A percentile compares a stretch with the other conserved stretches of the same genome.
Evolutionary conservation across 2,329 filamentous ascomycete genomes (phyloP).

Genomic region (Cladosporium sp.): DNA sequence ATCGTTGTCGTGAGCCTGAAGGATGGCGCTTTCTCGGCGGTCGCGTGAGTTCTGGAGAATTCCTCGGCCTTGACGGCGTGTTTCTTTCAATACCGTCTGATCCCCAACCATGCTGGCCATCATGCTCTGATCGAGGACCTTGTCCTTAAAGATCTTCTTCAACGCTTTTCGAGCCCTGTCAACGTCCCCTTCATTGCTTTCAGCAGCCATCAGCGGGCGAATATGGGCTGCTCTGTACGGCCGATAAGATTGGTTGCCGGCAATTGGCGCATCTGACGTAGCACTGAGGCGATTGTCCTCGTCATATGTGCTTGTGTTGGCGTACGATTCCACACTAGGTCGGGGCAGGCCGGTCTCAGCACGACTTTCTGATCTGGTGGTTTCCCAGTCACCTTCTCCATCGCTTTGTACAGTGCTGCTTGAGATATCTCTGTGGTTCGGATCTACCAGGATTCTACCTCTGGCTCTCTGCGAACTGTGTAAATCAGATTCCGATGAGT

Average conservation of each 20-base stretch:
- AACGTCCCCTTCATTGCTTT: constrained; percentile 1
- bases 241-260: not conserved
- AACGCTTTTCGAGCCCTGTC: constrained; percentile 1
- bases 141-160: constrained; percentile 10
- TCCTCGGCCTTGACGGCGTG: not conserved
- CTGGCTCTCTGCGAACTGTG: not conserved
- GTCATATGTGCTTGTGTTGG: constrained; percentile 28
- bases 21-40: constrained; percentile 1
- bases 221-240: not conserved
- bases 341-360: constrained; percentile 16
- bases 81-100: not conserved
- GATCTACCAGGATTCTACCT: not conserved
- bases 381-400: constrained; percentile 19
- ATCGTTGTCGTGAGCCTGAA: constrained; percentile 6
- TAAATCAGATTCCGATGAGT: not conserved
- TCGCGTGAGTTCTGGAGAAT: not conserved
- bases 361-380: constrained; percentile 19
- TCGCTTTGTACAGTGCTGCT: not conserved
- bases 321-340: constrained; percentile 26
- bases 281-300: constrained; percentile 21
- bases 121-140: constrained; percentile 4
- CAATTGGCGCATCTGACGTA: not conserved
- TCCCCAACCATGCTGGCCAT: not conserved
- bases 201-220: not conserved
- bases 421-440: not conserved